Evolutionary conservation across 495 filamentous ascomycete genomes (phyloP), one percentile per base, ranked within the genome.

Genomic region (Penicillium canariense): DNA sequence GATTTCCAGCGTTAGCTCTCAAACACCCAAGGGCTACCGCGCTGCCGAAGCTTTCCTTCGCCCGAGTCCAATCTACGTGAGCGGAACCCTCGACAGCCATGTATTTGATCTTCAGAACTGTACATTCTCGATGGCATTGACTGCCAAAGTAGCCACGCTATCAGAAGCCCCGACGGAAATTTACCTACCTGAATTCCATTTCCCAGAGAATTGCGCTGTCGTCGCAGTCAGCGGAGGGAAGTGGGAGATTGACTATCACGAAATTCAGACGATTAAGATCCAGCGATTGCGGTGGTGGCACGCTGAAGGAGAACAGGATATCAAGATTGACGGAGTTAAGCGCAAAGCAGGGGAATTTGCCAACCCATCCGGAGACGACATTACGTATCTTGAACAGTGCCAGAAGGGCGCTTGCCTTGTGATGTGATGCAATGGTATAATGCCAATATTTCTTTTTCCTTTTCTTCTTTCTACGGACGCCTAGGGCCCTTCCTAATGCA

Each of bases 241-340:
- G 63, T 97, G 91, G 92, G 82, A 85, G 25, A 87, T 96, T 61
- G 85, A 85, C 62, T 78, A 72, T 14, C 84, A 88, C 26, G 87
- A 91, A 23, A 77, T 82, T 10, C 78, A 87, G 59, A 79, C 78
- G 1, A 80, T 81, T n/a, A 74, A 81, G 62, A 61, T 87, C 17
- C 94, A 95, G 68, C 77, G 81, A 42, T 73, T 98, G 23, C 80
- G 79, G 58, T 98, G 94, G 94, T 96, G 89, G 90, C 91, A 97
- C 71, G 84, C 81, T 4, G 84, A 84, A 40, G 95, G 93, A 0
- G 80, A 90, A 54, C 93, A 97, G 71, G 81, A 76, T 22, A 78
- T 97, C 58, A 89, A 80, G 56, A 77, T 97, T 17, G 85, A 82
- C 49, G 94, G 94, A 0, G 73, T 91, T 12, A 83, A 86, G 66